Percentiles rank a stretch among this genome's conserved stretches.
Conservation (phyloP, 768 basidiomycete species). For the Naganishia friedmannii region DNA sequence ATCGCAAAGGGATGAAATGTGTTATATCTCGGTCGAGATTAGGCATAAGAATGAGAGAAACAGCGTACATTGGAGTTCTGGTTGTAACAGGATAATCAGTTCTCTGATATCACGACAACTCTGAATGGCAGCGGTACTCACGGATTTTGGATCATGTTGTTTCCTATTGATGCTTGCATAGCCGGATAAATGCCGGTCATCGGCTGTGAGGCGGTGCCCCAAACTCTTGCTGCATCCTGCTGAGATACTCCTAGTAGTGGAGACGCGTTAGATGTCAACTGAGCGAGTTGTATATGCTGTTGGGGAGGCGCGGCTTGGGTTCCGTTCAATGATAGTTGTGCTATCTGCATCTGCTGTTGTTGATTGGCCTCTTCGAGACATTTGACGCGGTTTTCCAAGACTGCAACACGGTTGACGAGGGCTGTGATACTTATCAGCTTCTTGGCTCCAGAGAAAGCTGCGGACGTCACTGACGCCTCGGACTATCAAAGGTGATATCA, state of each 20-base stretch:
- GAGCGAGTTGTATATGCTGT: not conserved
- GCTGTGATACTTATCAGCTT: constrained; percentile 2
- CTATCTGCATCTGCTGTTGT: not conserved
- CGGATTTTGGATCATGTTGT: no score
- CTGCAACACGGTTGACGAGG: not conserved
- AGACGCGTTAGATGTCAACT: not conserved
- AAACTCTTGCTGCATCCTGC: not conserved
- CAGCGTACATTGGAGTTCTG: no score
- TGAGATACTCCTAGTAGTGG: not conserved
- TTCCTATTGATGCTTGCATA: no score
- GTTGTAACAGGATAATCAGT: no score
- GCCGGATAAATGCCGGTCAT: not conserved
- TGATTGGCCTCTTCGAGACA: constrained; percentile 1
- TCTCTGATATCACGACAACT: no score
- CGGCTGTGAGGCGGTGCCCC: not conserved
- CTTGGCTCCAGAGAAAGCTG: not conserved
- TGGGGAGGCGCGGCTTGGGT: not conserved
- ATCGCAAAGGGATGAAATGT: not conserved
- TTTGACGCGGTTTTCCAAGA: not conserved
- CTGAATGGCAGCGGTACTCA: no score
- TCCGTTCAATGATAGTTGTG: not conserved
- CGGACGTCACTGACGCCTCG: not conserved
- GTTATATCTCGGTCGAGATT: not conserved
- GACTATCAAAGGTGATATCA: not conserved
- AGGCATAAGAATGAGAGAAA: not conserved